Percentiles rank a stretch among this genome's conserved stretches.
These are phyloP conservation scores for Powellomyces hirtus DNA, from an alignment of 192 early-diverging fungal species.

Conservation along the genomic window DNA sequence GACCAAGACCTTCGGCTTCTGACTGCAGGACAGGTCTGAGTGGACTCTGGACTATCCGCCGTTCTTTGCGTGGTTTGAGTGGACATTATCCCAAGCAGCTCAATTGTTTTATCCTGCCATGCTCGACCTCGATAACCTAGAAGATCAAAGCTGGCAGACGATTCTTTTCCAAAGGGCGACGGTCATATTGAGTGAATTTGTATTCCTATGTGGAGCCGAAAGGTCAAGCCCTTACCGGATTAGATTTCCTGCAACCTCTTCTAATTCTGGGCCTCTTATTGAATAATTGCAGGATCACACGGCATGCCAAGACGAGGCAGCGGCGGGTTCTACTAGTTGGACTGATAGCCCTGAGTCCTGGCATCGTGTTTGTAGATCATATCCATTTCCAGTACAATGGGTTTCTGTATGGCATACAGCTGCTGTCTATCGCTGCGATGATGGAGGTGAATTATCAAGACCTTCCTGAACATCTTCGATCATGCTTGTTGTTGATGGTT, in stretches of 20 bases:
- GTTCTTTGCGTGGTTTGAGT: constrained; percentile 98
- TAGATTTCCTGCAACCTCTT: neutral
- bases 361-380: constrained; percentile 81
- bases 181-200: constrained; percentile 78
- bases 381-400: constrained; percentile 99
- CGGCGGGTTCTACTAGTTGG: constrained; percentile 14
- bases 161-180: constrained; percentile 80
- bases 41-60: constrained; percentile 98
- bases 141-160: constrained; percentile 64
- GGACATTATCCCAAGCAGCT: constrained; percentile 63
- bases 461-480: neutral
- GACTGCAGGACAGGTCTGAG: constrained; percentile 69
- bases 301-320: neutral
- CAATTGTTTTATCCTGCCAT: constrained; percentile 68
- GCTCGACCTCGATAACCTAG: constrained; percentile 66
- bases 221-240: constrained; percentile 38
- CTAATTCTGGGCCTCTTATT: neutral
- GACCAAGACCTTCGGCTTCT: too few species aligned
- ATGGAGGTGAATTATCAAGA: constrained; percentile 46
- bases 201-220: constrained; percentile 67
- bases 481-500: neutral
- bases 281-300: neutral
- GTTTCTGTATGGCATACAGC: constrained; percentile 77
- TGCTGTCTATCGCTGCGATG: constrained; percentile 74
- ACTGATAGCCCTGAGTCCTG: constrained; percentile 43